Evolutionary conservation across 1,284 basidiomycete species (phyloP).

Genomic region (Austropuccinia psidii): DNA sequence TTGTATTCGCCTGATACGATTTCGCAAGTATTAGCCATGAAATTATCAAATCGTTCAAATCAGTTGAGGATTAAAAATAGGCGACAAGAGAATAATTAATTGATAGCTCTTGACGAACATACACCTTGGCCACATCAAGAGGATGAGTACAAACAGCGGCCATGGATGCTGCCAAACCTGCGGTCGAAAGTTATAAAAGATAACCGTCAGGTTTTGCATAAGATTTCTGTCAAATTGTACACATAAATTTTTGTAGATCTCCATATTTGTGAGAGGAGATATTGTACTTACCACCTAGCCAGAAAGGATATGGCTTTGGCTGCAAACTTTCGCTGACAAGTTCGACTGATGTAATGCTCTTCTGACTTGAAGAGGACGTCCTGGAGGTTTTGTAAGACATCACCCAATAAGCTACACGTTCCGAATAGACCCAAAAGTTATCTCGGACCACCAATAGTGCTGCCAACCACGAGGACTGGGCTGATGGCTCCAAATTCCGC

Average conservation of each 20-base stretch:
- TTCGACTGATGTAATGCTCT: not conserved
- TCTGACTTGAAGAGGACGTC: not conserved
- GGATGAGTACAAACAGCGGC: conserved; percentile 35
- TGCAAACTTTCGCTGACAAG: not conserved
- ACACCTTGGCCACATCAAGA: conserved; percentile 36
- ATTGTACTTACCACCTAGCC: conserved; percentile 29
- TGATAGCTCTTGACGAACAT: not conserved
- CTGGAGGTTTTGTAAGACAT: not conserved
- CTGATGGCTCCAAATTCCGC: too few relatives aligned
- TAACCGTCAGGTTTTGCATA: not conserved
- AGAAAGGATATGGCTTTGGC: conserved; percentile 27
- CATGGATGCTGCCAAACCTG: conserved; percentile 27
- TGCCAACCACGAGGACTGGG: too few relatives aligned
- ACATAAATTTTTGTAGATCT: not conserved
- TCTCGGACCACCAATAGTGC: too few relatives aligned
- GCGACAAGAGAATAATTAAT: not conserved
- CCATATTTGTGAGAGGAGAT: not conserved
- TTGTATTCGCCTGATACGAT: conserved; percentile 28
- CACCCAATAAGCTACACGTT: not conserved
- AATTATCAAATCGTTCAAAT: not conserved
- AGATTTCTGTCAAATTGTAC: not conserved
- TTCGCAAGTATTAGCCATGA: not conserved
- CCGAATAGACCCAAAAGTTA: too few relatives aligned
- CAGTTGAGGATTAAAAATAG: not conserved
- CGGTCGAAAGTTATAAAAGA: not conserved